These are phyloP conservation scores for Entomortierella chlamydospora DNA, from an alignment of 192 early-diverging fungal species.

Conservation along the genomic window DNA sequence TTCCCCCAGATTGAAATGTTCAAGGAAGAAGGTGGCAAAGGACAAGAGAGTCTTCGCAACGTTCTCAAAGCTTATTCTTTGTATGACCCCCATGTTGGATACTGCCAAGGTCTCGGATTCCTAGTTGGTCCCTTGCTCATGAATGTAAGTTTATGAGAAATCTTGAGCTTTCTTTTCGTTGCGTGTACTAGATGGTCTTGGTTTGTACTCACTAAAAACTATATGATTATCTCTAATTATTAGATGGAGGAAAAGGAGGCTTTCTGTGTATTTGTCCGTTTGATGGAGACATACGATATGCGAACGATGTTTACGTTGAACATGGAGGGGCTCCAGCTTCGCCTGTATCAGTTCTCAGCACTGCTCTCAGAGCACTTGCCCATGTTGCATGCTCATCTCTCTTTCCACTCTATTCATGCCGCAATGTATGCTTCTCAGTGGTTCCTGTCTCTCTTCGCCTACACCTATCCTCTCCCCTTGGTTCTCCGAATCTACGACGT, in stretches of 20 bases:
- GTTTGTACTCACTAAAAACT: no score
- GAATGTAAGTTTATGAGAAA: conserved; percentile 86
- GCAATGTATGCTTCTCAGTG: conserved; percentile 97
- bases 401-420: conserved; percentile 74
- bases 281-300: conserved; percentile 95
- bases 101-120: conserved; percentile 98
- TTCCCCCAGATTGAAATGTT: conserved; percentile 93
- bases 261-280: conserved; percentile 92
- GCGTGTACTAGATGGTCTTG: not conserved
- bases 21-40: conserved; percentile 80
- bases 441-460: conserved; percentile 98
- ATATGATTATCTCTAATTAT: no score
- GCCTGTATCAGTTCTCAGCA: conserved; percentile 87
- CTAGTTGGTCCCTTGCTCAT: conserved; percentile 92
- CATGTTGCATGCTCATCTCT: conserved; percentile 80
- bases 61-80: conserved; percentile 94
- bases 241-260: conserved; percentile 96
- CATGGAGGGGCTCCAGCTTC: conserved; percentile 93
- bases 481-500: conserved; percentile 95
- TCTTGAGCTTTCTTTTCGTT: not conserved
- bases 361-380: conserved; percentile 84
- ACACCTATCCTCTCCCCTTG: conserved; percentile 90
- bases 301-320: conserved; percentile 93
- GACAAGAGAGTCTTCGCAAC: conserved; percentile 88
- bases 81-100: conserved; percentile 95